These are phyloP conservation scores for Hymenoscyphus fructigenus DNA, from an alignment of 2,329 filamentous ascomycete species.

Conservation along the genomic window DNA sequence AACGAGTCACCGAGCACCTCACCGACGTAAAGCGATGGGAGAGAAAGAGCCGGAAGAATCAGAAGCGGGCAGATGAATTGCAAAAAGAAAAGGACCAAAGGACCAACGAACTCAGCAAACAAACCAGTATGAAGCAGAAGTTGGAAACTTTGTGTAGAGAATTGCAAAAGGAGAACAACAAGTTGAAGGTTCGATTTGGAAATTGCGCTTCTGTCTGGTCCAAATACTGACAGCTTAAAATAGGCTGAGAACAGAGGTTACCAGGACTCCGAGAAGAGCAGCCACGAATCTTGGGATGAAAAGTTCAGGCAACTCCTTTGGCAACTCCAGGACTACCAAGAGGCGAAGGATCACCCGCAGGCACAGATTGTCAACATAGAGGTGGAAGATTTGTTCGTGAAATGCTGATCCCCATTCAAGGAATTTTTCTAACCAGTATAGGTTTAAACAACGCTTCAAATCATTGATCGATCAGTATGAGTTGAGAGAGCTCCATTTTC, in stretches of 20 bases:
- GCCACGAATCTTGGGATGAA: constrained; percentile 79
- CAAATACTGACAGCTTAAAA: constrained; percentile 27
- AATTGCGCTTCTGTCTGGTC: constrained; percentile 14
- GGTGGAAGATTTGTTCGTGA: constrained; percentile 79
- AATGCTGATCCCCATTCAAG: constrained; percentile 3
- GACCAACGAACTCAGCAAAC: constrained; percentile 79
- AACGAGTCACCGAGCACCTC: constrained; percentile 86
- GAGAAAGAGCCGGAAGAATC: constrained; percentile 91
- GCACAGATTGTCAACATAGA: constrained; percentile 82
- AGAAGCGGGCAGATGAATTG: constrained; percentile 88
- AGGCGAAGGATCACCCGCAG: constrained; percentile 79
- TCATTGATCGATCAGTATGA: constrained; percentile 97
- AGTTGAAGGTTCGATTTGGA: constrained; percentile 71
- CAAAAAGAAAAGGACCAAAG: constrained; percentile 96
- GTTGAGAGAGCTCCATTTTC: constrained; percentile 89
- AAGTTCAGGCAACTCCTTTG: constrained; percentile 77
- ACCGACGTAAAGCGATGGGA: constrained; percentile 95
- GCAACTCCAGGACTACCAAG: constrained; percentile 85
- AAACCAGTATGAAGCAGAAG: constrained; percentile 89
- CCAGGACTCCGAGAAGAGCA: constrained; percentile 80
- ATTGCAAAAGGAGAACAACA: constrained; percentile 95
- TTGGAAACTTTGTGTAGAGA: constrained; percentile 94
- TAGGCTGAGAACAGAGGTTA: constrained; percentile 92
- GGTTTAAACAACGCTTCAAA: constrained; percentile 84
- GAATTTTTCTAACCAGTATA: constrained; percentile 45